These are phyloP conservation scores for Aspergillus neotritici DNA, from an alignment of 2,329 filamentous ascomycete species.

Conservation along the genomic window DNA sequence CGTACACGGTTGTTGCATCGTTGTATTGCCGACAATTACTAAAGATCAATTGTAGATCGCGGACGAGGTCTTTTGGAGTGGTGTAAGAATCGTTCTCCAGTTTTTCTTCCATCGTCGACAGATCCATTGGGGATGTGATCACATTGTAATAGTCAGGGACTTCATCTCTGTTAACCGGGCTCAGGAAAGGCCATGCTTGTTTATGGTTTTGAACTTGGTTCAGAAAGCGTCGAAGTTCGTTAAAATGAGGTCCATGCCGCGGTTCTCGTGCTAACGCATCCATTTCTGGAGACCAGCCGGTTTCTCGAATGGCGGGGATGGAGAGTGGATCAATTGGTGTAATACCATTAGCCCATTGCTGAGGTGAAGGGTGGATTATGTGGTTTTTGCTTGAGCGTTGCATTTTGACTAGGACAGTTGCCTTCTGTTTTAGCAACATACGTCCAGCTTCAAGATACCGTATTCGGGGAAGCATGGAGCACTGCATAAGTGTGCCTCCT, in stretches of 20 bases:
- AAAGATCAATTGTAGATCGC: constrained; percentile 82
- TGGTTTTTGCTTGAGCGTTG: constrained; percentile 84
- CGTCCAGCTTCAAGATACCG: constrained; percentile 88
- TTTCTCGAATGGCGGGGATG: constrained; percentile 85
- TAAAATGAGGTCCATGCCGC: constrained; percentile 93
- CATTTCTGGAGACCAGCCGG: constrained; percentile 96
- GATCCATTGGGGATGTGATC: constrained; percentile 96
- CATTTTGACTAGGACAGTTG: constrained; percentile 91
- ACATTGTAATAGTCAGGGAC: constrained; percentile 98
- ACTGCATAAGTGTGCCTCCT: constrained; percentile 98
- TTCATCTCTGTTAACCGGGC: constrained; percentile 90
- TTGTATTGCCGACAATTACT: constrained; percentile 96
- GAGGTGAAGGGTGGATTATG: constrained; percentile 76
- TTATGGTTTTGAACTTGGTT: constrained; percentile 94
- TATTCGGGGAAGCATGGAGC: constrained; percentile 90
- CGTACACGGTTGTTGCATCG: constrained; percentile 88
- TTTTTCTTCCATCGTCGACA: constrained; percentile 91
- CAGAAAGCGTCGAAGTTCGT: constrained; percentile 83
- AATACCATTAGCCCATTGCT: constrained; percentile 74
- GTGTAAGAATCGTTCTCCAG: constrained; percentile 89
- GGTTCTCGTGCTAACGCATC: constrained; percentile 92
- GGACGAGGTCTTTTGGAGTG: constrained; percentile 85
- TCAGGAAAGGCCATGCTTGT: constrained; percentile 88
- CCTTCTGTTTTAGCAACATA: constrained; percentile 96
- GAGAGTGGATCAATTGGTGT: constrained; percentile 74